phyloP scores from a whole-genome alignment of 148 eudicot genomes.

The Spergularia marina region DNA sequence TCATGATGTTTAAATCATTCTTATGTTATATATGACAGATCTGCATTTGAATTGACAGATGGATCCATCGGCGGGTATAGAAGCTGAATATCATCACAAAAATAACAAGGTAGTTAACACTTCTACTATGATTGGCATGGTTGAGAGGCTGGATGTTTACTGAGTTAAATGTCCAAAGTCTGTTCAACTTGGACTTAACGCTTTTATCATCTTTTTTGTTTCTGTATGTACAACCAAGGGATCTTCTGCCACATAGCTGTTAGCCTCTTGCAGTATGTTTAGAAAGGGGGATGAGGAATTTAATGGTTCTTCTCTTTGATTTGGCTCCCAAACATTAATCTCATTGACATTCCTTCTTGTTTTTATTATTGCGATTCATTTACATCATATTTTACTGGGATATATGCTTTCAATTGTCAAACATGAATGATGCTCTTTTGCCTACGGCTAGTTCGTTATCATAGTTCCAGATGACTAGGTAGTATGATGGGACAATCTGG shows the following conservation, averaged over 20 bases:
- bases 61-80: conserved; percentile 92
- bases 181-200: not conserved
- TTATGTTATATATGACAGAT: conserved; percentile 9
- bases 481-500: not conserved
- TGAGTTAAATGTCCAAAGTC: not conserved
- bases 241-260: not conserved
- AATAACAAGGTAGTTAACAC: conserved; percentile 61
- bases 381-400: not conserved
- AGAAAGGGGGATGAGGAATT: not conserved
- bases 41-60: conserved; percentile 48
- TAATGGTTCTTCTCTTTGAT: not conserved
- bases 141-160: conserved; percentile 7
- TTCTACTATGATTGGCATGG: conserved; percentile 13
- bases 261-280: not conserved
- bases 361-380: not conserved
- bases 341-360: not conserved
- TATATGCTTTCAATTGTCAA: not conserved
- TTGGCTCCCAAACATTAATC: not conserved
- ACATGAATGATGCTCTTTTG: not conserved
- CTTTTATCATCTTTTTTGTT: not conserved
- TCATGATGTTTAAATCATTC: too few relatives aligned
- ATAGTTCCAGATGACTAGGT: not conserved
- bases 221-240: not conserved
- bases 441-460: not conserved
- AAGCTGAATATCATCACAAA: conserved; percentile 96